Percentiles rank a stretch among this genome's conserved stretches.
These are phyloP conservation scores for Neurospora sp. DNA, from an alignment of 495 filamentous ascomycete genomes.

Conservation along the genomic window DNA sequence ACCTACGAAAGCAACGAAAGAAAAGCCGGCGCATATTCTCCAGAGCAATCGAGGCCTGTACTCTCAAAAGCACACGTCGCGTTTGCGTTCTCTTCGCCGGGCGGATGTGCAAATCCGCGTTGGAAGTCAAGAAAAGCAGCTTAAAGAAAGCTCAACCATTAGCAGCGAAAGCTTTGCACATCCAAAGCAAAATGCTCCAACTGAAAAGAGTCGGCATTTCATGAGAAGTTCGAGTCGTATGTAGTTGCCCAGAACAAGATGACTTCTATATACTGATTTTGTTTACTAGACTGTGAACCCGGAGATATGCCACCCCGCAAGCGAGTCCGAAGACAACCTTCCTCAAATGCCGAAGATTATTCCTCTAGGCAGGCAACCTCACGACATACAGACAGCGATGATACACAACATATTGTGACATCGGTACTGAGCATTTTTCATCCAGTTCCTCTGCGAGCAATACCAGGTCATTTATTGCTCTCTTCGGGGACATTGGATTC, in stretches of 20 bases:
- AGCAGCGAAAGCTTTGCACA: not conserved
- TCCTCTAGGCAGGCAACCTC: not conserved
- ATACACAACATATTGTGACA: conserved; percentile 4
- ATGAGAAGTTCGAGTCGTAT: not conserved
- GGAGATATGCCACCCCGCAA: not conserved
- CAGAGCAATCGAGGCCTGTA: not conserved
- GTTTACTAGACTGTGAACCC: not conserved
- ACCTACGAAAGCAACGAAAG: not conserved
- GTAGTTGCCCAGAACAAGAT: not conserved
- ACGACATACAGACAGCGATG: not conserved
- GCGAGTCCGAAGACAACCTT: not conserved
- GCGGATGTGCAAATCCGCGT: conserved; percentile 24
- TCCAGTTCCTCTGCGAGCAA: conserved; percentile 8
- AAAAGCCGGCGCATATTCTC: conserved; percentile 4
- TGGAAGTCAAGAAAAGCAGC: conserved; percentile 27
- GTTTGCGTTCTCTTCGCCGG: not conserved
- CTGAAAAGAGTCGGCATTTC: not conserved
- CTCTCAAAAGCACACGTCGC: not conserved
- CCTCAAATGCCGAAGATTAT: not conserved
- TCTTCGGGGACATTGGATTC: conserved; percentile 4
- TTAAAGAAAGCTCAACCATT: conserved; percentile 11
- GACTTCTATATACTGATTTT: not conserved
- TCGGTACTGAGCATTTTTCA: conserved; percentile 5
- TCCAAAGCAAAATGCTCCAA: not conserved
- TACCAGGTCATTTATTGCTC: conserved; percentile 1